Evolutionary conservation across 2,329 filamentous ascomycete genomes (phyloP).

Genomic region (Dactylella cylindrospora): DNA sequence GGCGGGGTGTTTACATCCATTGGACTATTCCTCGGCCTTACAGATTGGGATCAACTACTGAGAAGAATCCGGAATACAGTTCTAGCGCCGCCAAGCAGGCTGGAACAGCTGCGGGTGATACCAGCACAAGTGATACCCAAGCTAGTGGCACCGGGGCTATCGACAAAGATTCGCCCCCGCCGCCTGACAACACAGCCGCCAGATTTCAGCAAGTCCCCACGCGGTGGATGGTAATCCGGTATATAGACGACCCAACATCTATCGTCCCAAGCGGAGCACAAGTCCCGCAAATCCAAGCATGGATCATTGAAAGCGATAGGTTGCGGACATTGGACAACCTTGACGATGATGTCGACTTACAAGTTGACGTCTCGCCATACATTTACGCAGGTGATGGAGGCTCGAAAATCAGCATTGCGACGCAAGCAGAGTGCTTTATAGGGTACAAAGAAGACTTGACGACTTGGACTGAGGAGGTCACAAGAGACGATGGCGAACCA

Average conservation of each 20-base stretch:
- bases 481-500: background rate
- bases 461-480: slow-evolving; percentile 43
- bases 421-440: slow-evolving; percentile 55
- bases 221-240: slow-evolving; percentile 53
- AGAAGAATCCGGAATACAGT: background rate
- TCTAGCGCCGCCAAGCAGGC: background rate
- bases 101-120: background rate
- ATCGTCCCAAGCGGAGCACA: slow-evolving; percentile 14
- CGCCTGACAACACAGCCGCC: slow-evolving; percentile 2
- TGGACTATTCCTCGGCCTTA: slow-evolving; percentile 54
- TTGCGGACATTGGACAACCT: slow-evolving; percentile 51
- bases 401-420: slow-evolving; percentile 46
- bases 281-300: slow-evolving; percentile 48
- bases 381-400: slow-evolving; percentile 45
- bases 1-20: slow-evolving; percentile 55
- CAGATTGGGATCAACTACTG: too few relatives aligned
- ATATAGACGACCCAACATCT: slow-evolving; percentile 45
- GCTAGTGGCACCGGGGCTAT: too few relatives aligned
- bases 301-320: slow-evolving; percentile 54
- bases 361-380: slow-evolving; percentile 54
- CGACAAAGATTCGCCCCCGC: background rate
- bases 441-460: slow-evolving; percentile 49
- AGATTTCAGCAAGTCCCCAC: slow-evolving; percentile 48
- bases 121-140: background rate
- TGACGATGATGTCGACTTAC: slow-evolving; percentile 50